Percentiles rank a stretch among this genome's conserved stretches.
Conservation (phyloP, 1,284 basidiomycete genomes). For the Rhodotorula glutinis region DNA sequence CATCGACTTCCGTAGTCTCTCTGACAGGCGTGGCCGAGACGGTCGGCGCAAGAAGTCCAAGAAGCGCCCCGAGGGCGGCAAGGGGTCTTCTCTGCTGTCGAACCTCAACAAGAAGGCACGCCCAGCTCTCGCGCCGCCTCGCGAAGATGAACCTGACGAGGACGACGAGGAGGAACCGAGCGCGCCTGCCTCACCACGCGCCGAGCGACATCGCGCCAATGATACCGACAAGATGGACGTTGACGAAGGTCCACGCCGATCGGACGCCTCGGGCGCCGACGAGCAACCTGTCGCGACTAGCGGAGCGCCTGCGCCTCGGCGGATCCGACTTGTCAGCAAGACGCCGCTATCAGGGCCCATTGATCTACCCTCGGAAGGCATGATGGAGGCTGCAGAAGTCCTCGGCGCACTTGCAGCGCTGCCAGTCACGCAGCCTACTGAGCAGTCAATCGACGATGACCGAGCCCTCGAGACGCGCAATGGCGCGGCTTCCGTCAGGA, state of each 20-base stretch:
- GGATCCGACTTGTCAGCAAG: neutral
- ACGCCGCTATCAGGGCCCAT: neutral
- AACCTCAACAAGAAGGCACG: conserved; percentile 38
- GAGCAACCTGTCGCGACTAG: too few relatives aligned
- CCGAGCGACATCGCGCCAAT: neutral
- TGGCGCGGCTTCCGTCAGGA: neutral
- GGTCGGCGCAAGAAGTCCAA: conserved; percentile 46
- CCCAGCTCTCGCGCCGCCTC: conserved; percentile 1
- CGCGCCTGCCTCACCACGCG: conserved; percentile 26
- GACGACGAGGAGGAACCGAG: conserved; percentile 46
- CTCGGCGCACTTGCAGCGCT: conserved; percentile 47
- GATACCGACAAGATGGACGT: neutral
- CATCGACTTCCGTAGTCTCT: conserved; percentile 77
- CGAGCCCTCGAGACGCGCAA: conserved; percentile 1
- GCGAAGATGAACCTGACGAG: conserved; percentile 24
- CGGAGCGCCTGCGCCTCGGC: neutral
- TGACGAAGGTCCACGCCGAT: neutral
- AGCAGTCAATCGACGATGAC: neutral
- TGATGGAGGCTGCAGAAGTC: conserved; percentile 49
- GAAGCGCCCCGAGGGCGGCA: conserved; percentile 44
- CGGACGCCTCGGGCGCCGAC: too few relatives aligned
- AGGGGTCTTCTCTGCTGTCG: conserved; percentile 47
- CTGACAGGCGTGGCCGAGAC: conserved; percentile 44
- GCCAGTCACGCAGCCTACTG: neutral
- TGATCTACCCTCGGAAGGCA: conserved; percentile 43